Base-by-base conservation (phyloP, 768 basidiomycete species). In the Lactarius deliciosus region DNA sequence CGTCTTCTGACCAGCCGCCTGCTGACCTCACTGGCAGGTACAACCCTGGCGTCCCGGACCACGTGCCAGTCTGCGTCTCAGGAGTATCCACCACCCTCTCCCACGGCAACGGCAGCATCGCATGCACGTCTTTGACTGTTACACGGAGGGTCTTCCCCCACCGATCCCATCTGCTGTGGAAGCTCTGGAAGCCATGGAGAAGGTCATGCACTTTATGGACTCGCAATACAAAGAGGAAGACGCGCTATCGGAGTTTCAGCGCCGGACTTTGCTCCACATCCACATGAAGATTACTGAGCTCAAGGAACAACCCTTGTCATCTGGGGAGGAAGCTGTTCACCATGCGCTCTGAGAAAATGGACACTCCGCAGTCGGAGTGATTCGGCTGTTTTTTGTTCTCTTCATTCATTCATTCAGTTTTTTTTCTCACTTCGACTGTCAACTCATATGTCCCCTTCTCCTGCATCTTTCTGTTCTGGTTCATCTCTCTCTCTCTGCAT, bases 111-210 rank as follows among this genome's bases (percentile, higher is more conserved):
- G 63, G 43, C 66, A 68, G 43, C 66, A 68, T 11, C 66, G 66
- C 53, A 68, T 68, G 63, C 66, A 68, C 36, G 66, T 68, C 66
- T 68, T 68, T 64, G 62, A 64, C 28, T 68, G 66, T 22, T 64
- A 68, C 18, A 15, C 54, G 50, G 66, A 64, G 20, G 61, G 62
- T 7, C n/a, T 64, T 4, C 53, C 62, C 1, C 66, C 58, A 5
- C 66, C 53, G 18, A 18, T 66, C 34, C 80, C 83, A 22, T 78
- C 81, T 58, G 72, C 81, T n/a, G 72, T 75, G 0, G 82, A 86
- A 59, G 86, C 82, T 2, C 83, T 87, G 59, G 80, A 80, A 11
- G 82, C 85, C 30, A 74, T 88, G 61, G 80, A 84, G 73, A 83
- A 77, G 68, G 77, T 89, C 64, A 79, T 88, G 68, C 54, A 76